Conservation (phyloP, 2,329 filamentous ascomycete genomes). For the Fusarium sulawesiense region DNA sequence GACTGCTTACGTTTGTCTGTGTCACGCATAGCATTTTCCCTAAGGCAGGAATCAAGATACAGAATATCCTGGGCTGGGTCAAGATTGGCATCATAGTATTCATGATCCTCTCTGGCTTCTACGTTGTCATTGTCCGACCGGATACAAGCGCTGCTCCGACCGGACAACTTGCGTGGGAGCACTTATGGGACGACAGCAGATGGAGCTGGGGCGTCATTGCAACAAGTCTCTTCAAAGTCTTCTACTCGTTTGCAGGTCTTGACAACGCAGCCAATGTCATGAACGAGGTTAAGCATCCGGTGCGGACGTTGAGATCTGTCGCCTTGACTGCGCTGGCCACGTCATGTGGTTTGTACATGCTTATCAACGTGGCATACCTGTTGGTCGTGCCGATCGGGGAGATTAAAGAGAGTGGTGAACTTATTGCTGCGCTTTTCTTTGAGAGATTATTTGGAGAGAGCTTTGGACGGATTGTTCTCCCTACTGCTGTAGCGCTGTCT, state of each 20-base stretch:
- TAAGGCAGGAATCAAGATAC: constrained; percentile 66
- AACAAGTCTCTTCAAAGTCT: constrained; percentile 74
- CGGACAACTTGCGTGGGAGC: constrained; percentile 57
- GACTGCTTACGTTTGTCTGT: constrained; percentile 66
- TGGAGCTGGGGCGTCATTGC: constrained; percentile 77
- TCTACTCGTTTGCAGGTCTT: constrained; percentile 75
- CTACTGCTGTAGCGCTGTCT: constrained; percentile 73
- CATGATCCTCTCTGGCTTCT: constrained; percentile 70
- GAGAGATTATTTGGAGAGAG: constrained; percentile 69
- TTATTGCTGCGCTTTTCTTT: constrained; percentile 76
- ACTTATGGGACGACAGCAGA: constrained; percentile 71
- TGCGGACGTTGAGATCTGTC: constrained; percentile 72
- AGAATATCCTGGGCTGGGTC: constrained; percentile 71
- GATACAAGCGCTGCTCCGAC: constrained; percentile 23
- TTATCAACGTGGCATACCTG: constrained; percentile 72
- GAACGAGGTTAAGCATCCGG: constrained; percentile 76
- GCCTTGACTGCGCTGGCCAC: constrained; percentile 70
- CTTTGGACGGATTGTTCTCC: constrained; percentile 68
- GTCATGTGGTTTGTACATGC: constrained; percentile 72
- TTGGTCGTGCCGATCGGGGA: constrained; percentile 75
- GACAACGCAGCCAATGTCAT: constrained; percentile 77
- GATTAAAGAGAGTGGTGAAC: constrained; percentile 72
- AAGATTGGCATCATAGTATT: constrained; percentile 70
- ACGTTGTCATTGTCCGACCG: constrained; percentile 64
- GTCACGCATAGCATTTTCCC: constrained; percentile 69